Evolutionary conservation across 129 eudicot genomes (phyloP).

Genomic region (Silybum marianum): DNA sequence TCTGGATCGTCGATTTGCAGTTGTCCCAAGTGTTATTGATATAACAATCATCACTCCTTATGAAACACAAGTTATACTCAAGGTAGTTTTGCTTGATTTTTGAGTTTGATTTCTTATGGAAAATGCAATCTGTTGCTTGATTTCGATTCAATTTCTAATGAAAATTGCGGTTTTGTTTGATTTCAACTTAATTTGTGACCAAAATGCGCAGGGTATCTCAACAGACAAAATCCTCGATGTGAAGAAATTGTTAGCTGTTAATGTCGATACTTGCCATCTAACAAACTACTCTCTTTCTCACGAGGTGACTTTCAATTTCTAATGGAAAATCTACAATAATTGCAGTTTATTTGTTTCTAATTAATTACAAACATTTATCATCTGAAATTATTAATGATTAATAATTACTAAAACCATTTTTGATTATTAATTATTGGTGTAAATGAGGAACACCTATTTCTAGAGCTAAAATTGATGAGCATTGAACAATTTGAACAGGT

Average conservation of each 20-base stretch:
- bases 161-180: neutral
- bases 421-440: conserved; percentile 3
- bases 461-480: neutral
- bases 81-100: conserved; percentile 44
- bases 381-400: neutral
- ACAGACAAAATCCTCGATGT: conserved; percentile 93
- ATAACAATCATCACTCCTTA: conserved; percentile 81
- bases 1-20: conserved; percentile 39
- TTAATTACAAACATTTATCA: neutral
- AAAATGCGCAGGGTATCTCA: conserved; percentile 83
- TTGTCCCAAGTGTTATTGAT: conserved; percentile 85
- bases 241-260: conserved; percentile 73
- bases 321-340: conserved; percentile 8
- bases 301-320: conserved; percentile 48
- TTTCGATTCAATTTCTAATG: conserved; percentile 11
- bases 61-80: conserved; percentile 82
- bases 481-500: conserved; percentile 53
- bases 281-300: conserved; percentile 89
- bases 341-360: neutral
- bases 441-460: neutral
- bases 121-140: neutral
- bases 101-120: conserved; percentile 1
- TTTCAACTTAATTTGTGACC: conserved; percentile 16
- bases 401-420: neutral
- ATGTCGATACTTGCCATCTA: conserved; percentile 91